Percentiles rank a stretch among this genome's conserved stretches.
Conservation (phyloP, 2,329 filamentous ascomycete genomes). For the Penicillium digitatum region DNA sequence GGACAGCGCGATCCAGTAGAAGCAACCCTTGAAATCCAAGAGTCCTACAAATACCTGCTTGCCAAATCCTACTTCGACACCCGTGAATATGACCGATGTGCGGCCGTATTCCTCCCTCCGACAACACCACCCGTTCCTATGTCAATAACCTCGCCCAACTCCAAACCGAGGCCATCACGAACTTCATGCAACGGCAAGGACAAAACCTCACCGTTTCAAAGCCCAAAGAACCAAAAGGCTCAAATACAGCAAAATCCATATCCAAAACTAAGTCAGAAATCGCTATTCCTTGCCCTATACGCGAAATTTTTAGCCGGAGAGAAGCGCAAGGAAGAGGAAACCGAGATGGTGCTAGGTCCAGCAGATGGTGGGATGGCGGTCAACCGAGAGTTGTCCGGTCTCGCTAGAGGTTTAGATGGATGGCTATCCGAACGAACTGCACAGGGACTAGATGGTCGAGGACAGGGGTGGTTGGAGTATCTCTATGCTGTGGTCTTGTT, state of each 20-base stretch:
- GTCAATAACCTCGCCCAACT: conserved; percentile 32
- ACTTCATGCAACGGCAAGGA: conserved; percentile 57
- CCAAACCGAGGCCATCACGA: conserved; percentile 38
- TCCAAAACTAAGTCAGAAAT: conserved; percentile 73
- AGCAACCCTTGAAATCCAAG: conserved; percentile 69
- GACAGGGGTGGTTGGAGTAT: conserved; percentile 87
- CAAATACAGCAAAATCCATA: conserved; percentile 39
- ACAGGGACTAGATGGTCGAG: conserved; percentile 57
- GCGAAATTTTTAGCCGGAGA: conserved; percentile 90
- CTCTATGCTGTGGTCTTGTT: conserved; percentile 82
- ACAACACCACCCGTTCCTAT: conserved; percentile 67
- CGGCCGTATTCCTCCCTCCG: conserved; percentile 80
- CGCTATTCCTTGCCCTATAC: conserved; percentile 86
- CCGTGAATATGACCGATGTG: conserved; percentile 89
- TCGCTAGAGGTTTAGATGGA: conserved; percentile 70
- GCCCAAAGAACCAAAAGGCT: conserved; percentile 37
- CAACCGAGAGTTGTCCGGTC: conserved; percentile 77
- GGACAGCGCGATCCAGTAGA: conserved; percentile 66
- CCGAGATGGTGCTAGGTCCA: conserved; percentile 94
- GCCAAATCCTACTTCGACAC: conserved; percentile 95
- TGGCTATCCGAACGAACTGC: conserved; percentile 70
- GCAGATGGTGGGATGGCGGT: conserved; percentile 77
- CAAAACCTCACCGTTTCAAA: conserved; percentile 47
- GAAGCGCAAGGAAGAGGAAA: conserved; percentile 93
- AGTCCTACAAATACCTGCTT: conserved; percentile 78